Evolutionary conservation across 495 filamentous ascomycete species (phyloP), one percentile per base, ranked within the genome.

Genomic region (Podospora didyma): DNA sequence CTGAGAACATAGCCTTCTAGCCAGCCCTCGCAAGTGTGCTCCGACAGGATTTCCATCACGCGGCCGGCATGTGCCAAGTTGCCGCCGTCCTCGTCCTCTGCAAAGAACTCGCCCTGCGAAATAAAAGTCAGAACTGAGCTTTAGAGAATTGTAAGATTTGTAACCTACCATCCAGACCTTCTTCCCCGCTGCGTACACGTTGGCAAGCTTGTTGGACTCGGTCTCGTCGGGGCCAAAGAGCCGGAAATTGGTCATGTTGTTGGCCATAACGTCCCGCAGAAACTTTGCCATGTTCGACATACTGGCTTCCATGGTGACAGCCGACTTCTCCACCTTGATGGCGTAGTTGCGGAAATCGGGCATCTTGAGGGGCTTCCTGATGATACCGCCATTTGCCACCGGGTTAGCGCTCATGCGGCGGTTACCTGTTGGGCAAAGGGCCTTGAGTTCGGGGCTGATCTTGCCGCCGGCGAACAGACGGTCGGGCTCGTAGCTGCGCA

Each of bases 161-260:
- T n/a, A n/a, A n/a, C n/a, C n/a, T n/a, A n/a, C n/a, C 77, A 90
- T 75, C 86, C 87, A 89, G 5, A 88, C 85, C 64, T 90, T 90
- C 77, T 88, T 86, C 41, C 82, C 82, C 7, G 79, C 84, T 51
- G 84, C 76, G 69, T 89, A 89, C 42, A 89, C 80, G 20, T 77
- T 77, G 2, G 70, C 74, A 2, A 89, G 81, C 68, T 90, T 89
- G 73, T 90, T 90, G 21, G 85, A 88, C 63, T 89, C 84, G 4
- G 86, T 89, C 75, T 90, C 87, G 64, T 90, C 86, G 0, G 87
- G 87, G 0, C 87, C 87, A 54, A 90, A 87, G 5, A 89, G 74
- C 5, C 86, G 83, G 79, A 90, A 90, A 60, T 75, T 84, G 37
- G 72, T 75, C 54, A 68, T 73, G 62, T 90, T 90, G 41, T 70